These are phyloP conservation scores for Lachnellula suecica DNA, from an alignment of 2,329 filamentous ascomycete genomes.

Conservation along the genomic window DNA sequence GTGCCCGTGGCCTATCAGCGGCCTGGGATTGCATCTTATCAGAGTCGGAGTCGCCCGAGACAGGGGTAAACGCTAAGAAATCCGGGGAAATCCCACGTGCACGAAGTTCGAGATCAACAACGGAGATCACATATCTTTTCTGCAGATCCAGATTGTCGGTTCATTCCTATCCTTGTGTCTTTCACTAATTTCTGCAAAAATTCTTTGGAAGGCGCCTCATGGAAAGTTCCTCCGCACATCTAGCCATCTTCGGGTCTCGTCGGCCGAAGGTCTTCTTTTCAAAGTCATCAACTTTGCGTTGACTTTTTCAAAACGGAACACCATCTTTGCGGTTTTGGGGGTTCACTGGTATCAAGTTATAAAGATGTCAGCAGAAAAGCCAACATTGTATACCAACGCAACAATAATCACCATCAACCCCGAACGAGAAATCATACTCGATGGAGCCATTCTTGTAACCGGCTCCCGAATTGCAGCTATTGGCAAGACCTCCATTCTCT, in stretches of 20 bases:
- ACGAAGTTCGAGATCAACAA: not conserved
- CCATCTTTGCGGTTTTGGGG: too few relatives aligned
- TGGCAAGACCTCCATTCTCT: constrained; percentile 38
- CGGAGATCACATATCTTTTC: constrained; percentile 3
- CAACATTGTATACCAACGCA: constrained; percentile 43
- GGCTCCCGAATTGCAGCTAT: constrained; percentile 42
- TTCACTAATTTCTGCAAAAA: not conserved
- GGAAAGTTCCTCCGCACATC: not conserved
- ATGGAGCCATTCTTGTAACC: constrained; percentile 45
- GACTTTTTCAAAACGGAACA: not conserved
- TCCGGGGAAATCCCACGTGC: constrained; percentile 6
- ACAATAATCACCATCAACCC: constrained; percentile 52
- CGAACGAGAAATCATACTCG: constrained; percentile 42
- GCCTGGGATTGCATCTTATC: constrained; percentile 17
- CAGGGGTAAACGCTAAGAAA: not conserved
- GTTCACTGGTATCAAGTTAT: too few relatives aligned
- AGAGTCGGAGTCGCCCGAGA: constrained; percentile 15
- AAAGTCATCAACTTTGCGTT: not conserved
- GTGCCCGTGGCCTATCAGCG: constrained; percentile 17
- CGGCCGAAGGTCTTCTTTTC: not conserved
- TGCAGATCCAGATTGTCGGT: constrained; percentile 1
- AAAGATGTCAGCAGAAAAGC: constrained; percentile 9
- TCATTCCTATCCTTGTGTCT: constrained; percentile 1
- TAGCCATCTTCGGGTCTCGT: not conserved
- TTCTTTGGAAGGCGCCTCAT: not conserved